phyloP scores from a whole-genome alignment of 176 grass and related monocot species.

The Dendrocalamus sinicus region DNA sequence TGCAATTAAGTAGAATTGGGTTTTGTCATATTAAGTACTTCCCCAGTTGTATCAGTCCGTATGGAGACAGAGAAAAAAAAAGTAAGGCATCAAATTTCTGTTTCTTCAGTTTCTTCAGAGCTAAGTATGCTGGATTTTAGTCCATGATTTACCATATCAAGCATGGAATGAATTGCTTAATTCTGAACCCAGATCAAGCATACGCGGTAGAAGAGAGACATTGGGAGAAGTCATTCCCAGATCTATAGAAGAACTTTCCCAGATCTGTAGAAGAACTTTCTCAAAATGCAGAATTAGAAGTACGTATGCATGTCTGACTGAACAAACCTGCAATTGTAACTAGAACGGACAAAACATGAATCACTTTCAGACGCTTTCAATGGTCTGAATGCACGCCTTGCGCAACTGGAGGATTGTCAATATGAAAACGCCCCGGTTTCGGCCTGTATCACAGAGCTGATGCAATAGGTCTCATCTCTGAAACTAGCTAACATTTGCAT shows the following conservation, averaged over 20 bases:
- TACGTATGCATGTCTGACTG: neutral
- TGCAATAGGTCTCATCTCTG: neutral
- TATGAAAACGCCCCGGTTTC: neutral
- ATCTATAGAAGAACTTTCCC: neutral
- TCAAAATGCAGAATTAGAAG: neutral
- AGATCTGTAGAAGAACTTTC: neutral
- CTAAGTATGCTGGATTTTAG: constrained; percentile 24
- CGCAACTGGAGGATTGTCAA: neutral
- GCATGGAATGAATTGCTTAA: too few relatives aligned
- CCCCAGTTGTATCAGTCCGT: neutral
- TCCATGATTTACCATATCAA: neutral
- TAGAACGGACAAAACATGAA: neutral
- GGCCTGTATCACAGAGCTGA: neutral
- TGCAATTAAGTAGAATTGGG: neutral
- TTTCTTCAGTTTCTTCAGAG: constrained; percentile 41
- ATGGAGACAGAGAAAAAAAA: neutral
- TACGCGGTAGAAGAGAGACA: neutral
- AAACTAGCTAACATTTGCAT: neutral
- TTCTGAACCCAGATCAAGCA: constrained; percentile 3
- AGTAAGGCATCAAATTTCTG: neutral
- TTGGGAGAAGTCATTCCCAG: neutral
- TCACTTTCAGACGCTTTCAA: neutral
- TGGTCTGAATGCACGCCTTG: neutral
- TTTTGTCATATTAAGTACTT: neutral
- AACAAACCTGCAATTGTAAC: neutral